Conservation (phyloP, 495 filamentous ascomycete genomes). For the Trichoderma erinaceum region DNA sequence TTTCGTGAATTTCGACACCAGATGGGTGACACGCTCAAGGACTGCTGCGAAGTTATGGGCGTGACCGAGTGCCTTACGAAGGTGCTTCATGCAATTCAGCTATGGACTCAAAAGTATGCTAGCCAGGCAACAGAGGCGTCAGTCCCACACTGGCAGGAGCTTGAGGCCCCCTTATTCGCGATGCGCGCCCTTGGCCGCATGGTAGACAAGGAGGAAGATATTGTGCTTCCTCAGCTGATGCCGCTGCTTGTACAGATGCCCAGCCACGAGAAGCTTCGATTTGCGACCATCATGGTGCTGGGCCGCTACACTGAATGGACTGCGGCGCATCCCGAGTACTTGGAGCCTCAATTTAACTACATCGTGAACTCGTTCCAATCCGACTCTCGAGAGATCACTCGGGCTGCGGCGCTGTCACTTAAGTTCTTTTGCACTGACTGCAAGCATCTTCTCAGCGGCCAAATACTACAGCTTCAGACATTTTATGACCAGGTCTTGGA, state of each 20-base stretch:
- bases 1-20: constrained; percentile 93
- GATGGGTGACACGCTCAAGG: constrained; percentile 98
- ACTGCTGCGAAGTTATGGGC: constrained; percentile 92
- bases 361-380: constrained; percentile 88
- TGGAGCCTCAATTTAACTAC: constrained; percentile 87
- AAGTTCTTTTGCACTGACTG: constrained; percentile 97
- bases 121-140: constrained; percentile 59
- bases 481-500: constrained; percentile 89
- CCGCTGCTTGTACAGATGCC: constrained; percentile 90
- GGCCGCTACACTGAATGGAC: constrained; percentile 98
- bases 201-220: constrained; percentile 82
- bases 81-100: constrained; percentile 72
- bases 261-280: constrained; percentile 90
- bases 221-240: constrained; percentile 82
- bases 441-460: constrained; percentile 70
- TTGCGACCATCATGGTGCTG: constrained; percentile 94
- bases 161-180: constrained; percentile 92
- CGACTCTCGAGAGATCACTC: constrained; percentile 75
- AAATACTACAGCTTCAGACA: constrained; percentile 74
- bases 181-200: constrained; percentile 96
- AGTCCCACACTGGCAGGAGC: constrained; percentile 95
- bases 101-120: constrained; percentile 80
- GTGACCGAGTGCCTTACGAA: constrained; percentile 84
- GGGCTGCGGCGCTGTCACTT: constrained; percentile 87
- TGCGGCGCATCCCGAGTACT: constrained; percentile 80